A percentile compares a stretch with the other conserved stretches of the same genome.
Conservation (phyloP, 768 basidiomycete species). For the Clavulina sp. region DNA sequence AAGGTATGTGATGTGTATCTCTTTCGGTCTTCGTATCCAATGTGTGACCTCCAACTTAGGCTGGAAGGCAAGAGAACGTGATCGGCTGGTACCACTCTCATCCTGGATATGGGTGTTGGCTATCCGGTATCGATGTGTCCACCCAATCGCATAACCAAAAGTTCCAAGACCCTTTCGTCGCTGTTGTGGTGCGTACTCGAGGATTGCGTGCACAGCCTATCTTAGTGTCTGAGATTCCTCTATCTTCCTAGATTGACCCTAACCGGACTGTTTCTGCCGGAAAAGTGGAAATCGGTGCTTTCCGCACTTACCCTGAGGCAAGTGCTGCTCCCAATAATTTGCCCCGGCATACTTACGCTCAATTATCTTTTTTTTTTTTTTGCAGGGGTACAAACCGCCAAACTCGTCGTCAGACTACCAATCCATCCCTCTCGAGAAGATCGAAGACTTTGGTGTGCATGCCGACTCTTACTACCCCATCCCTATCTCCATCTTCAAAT, state of each 20-base stretch:
- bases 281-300: slow-evolving; percentile 97
- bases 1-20: slow-evolving; percentile 32
- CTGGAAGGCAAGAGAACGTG: slow-evolving; percentile 36
- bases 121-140: slow-evolving; percentile 96
- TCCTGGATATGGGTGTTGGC: slow-evolving; percentile 98
- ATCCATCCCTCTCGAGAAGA: slow-evolving; percentile 89
- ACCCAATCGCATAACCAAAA: slow-evolving; percentile 93
- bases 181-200: slow-evolving; percentile 71
- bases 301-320: slow-evolving; percentile 84
- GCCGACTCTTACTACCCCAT: slow-evolving; percentile 91
- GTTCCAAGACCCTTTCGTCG: slow-evolving; percentile 91
- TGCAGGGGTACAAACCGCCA: slow-evolving; percentile 77
- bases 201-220: neutral
- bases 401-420: slow-evolving; percentile 70
- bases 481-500: slow-evolving; percentile 92
- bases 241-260: slow-evolving; percentile 61
- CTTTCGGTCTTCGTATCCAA: neutral
- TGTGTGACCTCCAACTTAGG: slow-evolving; percentile 10
- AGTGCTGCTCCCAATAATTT: slow-evolving; percentile 3
- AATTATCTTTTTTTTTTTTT: neutral
- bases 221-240: neutral
- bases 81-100: slow-evolving; percentile 99
- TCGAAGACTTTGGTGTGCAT: slow-evolving; percentile 98
- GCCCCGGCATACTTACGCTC: neutral
- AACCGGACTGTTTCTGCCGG: slow-evolving; percentile 97